Base-by-base conservation (phyloP, 306 rosid species). In the Elaeagnus macrophylla region DNA sequence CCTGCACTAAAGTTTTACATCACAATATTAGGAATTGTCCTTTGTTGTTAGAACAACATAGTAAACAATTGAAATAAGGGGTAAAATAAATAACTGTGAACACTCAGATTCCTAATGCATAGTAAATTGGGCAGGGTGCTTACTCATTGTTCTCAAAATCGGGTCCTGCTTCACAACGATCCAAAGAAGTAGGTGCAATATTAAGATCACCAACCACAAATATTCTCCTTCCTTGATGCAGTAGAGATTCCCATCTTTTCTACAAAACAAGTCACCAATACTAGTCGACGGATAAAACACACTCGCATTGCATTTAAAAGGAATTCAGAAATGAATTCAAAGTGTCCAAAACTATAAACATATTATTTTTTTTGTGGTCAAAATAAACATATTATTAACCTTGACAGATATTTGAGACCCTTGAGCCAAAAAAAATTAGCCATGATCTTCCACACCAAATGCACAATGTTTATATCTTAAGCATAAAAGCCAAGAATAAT, bases 151-250 rank as follows among this genome's bases (percentile, higher is more conserved):
- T 84, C 62, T 82, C 95, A 67, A 93, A 93, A 53, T 84, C 99
- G 62, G 96, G 89, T 66, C 84, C 95, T 25, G 95, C 96, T 37
- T 87, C 96, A 63, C 96, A 82, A 42, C 84, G 77, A 72, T 87
- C 99, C 57, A 86, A 60, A 45, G 77, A 78, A 62, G 79, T 84
- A 56, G 96, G 99, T 47, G 99, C 99, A 71, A 91, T 87, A 62
- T 91, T 93, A 48, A 93, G 95, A 77, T 87, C 99, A 56, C 99
- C 99, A 78, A 87, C 94, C 44, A 84, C 85, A 73, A 82, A 37
- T 65, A 93, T 56, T 71, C 83, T 84, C 75, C 89, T 80, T 69
- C 84, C 89, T 47, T 59, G 64, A 69, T 10, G 37, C 79, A 82
- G 75, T 67, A 87, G 86, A 67, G 61, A 72, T 76, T 91, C 99